phyloP scores from a whole-genome alignment of 805 yeast genomes.

The Suhomyces sp. region DNA sequence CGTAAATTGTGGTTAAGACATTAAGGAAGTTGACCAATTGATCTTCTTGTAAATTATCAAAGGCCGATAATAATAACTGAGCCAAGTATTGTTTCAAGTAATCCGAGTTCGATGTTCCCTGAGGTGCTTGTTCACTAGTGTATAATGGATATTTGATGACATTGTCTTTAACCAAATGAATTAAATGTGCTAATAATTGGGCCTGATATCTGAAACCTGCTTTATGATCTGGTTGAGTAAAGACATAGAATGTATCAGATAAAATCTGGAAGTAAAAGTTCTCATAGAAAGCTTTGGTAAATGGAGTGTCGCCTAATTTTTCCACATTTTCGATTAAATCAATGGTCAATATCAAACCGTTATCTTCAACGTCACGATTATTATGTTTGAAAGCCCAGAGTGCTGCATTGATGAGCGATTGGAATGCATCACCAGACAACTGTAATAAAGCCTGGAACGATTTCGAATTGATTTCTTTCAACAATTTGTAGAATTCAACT shows the following conservation, averaged over 20 bases:
- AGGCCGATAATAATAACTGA: constrained; percentile 80
- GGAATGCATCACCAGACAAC: constrained; percentile 89
- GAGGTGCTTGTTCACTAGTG: constrained; percentile 74
- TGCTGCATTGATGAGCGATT: constrained; percentile 86
- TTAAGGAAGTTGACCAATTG: constrained; percentile 80
- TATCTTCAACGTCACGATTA: constrained; percentile 93
- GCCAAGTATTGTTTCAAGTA: constrained; percentile 80
- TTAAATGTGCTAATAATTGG: constrained; percentile 75
- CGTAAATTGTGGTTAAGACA: constrained; percentile 71
- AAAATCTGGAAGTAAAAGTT: constrained; percentile 86
- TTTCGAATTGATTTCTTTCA: constrained; percentile 81
- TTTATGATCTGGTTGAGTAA: constrained; percentile 96
- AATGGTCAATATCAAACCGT: constrained; percentile 78
- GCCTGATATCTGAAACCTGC: constrained; percentile 92
- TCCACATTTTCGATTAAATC: constrained; percentile 86
- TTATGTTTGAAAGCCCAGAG: constrained; percentile 98
- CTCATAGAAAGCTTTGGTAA: constrained; percentile 82
- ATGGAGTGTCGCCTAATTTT: constrained; percentile 63
- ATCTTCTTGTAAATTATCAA: constrained; percentile 81
- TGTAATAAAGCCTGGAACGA: constrained; percentile 84
- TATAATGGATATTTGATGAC: constrained; percentile 78
- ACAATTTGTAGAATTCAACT: constrained; percentile 87
- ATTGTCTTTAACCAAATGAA: constrained; percentile 76
- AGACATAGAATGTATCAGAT: constrained; percentile 87
- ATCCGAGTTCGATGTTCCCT: constrained; percentile 76